phyloP scores from a whole-genome alignment of 139 green algal species.

The Chlamydomonas sphaeroides region DNA sequence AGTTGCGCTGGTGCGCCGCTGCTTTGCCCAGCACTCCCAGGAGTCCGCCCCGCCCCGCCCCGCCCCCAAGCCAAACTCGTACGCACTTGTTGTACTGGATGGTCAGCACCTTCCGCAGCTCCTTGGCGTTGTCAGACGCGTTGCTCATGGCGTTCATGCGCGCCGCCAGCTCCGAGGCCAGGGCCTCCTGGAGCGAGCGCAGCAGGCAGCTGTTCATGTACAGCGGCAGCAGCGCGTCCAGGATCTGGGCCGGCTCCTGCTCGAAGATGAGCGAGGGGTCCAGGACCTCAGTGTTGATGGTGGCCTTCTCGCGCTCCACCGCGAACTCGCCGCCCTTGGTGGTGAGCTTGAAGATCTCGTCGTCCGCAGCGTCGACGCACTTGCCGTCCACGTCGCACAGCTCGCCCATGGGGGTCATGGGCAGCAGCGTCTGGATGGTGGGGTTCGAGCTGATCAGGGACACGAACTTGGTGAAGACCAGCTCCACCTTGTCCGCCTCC shows the following conservation, averaged over 20 bases:
- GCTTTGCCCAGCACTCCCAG: too few species aligned
- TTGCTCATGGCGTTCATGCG: slow-evolving; percentile 99
- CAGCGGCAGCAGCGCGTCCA: slow-evolving; percentile 97
- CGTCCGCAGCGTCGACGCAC: slow-evolving; percentile 96
- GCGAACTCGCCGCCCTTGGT: slow-evolving; percentile 83
- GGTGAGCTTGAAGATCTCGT: slow-evolving; percentile 94
- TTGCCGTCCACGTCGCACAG: slow-evolving; percentile 95
- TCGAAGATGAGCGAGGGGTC: slow-evolving; percentile 96
- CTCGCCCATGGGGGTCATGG: slow-evolving; percentile 90
- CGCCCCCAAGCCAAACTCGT: too few species aligned
- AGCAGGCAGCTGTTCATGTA: slow-evolving; percentile 98
- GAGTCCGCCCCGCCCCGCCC: too few species aligned
- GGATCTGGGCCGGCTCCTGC: slow-evolving; percentile 98
- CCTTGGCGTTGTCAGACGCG: slow-evolving; percentile 96
- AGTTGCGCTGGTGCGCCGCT: too few species aligned
- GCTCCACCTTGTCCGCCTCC: slow-evolving; percentile 94
- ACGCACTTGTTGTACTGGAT: slow-evolving; percentile 96
- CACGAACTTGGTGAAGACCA: slow-evolving; percentile 99
- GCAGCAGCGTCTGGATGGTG: slow-evolving; percentile 96
- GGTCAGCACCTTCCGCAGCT: slow-evolving; percentile 87
- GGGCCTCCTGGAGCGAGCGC: slow-evolving; percentile 86
- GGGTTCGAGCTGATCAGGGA: slow-evolving; percentile 93
- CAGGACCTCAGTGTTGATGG: slow-evolving; percentile 69
- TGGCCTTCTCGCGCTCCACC: slow-evolving; percentile 87
- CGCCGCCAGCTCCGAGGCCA: slow-evolving; percentile 97